These are phyloP conservation scores for Candida labiduridarum DNA, from an alignment of 1,139 yeast genomes.

Conservation along the genomic window DNA sequence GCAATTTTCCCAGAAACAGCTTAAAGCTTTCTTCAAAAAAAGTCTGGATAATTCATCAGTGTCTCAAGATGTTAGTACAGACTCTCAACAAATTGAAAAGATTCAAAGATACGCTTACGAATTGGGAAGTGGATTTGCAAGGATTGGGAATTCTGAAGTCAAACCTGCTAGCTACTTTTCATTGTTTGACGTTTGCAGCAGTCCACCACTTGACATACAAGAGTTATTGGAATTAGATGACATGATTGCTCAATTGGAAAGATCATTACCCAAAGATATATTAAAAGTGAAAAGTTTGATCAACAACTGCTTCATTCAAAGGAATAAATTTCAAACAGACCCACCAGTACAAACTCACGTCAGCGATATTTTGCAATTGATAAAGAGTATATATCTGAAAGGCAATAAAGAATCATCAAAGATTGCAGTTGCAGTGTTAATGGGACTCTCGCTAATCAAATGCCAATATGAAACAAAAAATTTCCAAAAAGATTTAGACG, in stretches of 20 bases:
- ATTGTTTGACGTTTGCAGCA: constrained; percentile 27
- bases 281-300: constrained; percentile 20
- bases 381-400: constrained; percentile 4
- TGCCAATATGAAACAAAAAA: constrained; percentile 17
- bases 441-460: constrained; percentile 31
- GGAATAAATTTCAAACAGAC: constrained; percentile 4
- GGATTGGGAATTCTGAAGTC: constrained; percentile 2
- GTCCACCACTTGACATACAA: constrained; percentile 25
- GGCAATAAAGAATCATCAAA: constrained; percentile 4
- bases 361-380: constrained; percentile 9
- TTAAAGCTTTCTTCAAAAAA: neutral
- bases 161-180: constrained; percentile 14
- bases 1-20: constrained; percentile 11
- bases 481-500: constrained; percentile 15
- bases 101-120: constrained; percentile 14
- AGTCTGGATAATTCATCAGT: neutral
- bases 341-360: constrained; percentile 11
- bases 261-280: constrained; percentile 32
- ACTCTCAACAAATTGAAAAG: constrained; percentile 8
- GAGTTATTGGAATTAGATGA: constrained; percentile 49
- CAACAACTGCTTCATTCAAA: constrained; percentile 13
- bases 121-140: constrained; percentile 9
- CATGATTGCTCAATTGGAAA: constrained; percentile 51
- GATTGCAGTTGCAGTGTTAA: constrained; percentile 15
- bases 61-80: neutral